Percentiles rank a stretch among this genome's conserved stretches.
Evolutionary conservation across 169 alveolate genomes (phyloP).

Genomic region (Amoebophrya sp.): DNA sequence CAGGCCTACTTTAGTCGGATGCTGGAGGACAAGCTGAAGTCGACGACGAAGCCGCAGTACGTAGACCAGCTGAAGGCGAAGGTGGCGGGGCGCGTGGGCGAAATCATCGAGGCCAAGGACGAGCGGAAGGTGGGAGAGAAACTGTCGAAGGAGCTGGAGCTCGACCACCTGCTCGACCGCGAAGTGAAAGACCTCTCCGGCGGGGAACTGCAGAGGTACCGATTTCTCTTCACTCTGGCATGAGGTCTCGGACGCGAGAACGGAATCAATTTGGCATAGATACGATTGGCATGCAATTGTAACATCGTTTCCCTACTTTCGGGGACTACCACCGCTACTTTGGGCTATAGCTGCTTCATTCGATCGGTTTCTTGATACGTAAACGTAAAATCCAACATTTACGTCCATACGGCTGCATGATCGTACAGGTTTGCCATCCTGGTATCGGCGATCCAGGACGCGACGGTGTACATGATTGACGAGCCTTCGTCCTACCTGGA

Average conservation of each 20-base stretch:
- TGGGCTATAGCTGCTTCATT: no score
- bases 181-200: constrained; percentile 90
- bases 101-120: constrained; percentile 74
- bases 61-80: constrained; percentile 92
- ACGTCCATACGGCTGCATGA: no score
- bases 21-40: constrained; percentile 83
- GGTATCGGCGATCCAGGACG: constrained; percentile 80
- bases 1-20: constrained; percentile 87
- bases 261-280: no score
- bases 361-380: no score
- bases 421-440: constrained; percentile 77
- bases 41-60: constrained; percentile 95
- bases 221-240: no score
- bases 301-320: no score
- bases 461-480: constrained; percentile 95
- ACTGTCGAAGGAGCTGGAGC: constrained; percentile 66
- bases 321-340: no score
- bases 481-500: constrained; percentile 98
- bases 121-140: constrained; percentile 62
- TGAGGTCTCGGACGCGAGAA: no score
- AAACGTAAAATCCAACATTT: no score
- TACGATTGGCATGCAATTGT: no score
- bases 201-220: constrained; percentile 93
- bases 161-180: constrained; percentile 82
- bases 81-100: constrained; percentile 65